Conservation (phyloP, 202 grass and related monocot genomes). For the Dendrocalamus latiflorus region DNA sequence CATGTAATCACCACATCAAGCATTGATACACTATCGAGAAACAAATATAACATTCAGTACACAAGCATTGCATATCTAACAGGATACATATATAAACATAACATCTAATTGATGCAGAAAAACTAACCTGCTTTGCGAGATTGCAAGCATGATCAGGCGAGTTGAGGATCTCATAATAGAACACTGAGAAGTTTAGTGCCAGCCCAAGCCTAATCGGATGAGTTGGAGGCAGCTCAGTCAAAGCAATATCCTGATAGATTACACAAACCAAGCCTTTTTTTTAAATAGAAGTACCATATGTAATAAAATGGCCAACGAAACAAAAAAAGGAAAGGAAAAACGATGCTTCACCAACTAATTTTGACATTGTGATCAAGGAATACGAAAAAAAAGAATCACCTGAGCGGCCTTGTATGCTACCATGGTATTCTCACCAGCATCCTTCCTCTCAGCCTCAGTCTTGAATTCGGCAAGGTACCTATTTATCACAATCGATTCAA, state of each 20-base stretch:
- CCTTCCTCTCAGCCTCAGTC: constrained; percentile 69
- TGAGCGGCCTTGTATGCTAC: constrained; percentile 78
- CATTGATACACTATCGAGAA: not conserved
- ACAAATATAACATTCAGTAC: not conserved
- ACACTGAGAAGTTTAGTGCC: constrained; percentile 96
- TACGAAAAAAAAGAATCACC: constrained; percentile 31
- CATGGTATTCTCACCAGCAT: constrained; percentile 76
- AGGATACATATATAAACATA: not conserved
- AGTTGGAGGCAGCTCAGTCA: constrained; percentile 78
- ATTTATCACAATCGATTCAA: constrained; percentile 32
- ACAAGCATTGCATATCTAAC: not conserved
- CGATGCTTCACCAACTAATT: not conserved
- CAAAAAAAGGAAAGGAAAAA: not conserved
- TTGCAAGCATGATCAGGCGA: constrained; percentile 87
- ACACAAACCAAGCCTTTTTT: not conserved
- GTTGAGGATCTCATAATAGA: constrained; percentile 99
- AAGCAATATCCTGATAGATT: constrained; percentile 74
- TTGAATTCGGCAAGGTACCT: constrained; percentile 89
- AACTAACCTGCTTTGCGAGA: constrained; percentile 91
- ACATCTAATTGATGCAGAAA: constrained; percentile 16
- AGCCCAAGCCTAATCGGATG: constrained; percentile 90
- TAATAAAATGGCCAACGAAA: not conserved
- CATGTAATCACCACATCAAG: not conserved
- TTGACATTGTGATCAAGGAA: not conserved
- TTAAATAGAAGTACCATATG: not conserved